phyloP scores from a whole-genome alignment of 179 eudicot species.

The Heliamphora pulchella region DNA sequence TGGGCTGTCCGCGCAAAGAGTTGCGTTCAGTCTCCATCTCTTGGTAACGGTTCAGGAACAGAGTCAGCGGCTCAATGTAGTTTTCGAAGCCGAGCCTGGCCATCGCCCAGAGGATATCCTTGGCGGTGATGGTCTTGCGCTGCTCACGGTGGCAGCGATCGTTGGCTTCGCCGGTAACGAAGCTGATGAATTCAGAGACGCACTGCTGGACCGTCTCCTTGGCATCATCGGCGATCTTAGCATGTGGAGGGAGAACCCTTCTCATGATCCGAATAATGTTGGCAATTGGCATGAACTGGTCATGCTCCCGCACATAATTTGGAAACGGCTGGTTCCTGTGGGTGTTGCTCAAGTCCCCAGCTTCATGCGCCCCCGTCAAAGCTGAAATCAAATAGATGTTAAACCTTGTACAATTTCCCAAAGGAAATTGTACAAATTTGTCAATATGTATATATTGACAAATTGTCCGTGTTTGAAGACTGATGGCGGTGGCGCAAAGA shows the following conservation, averaged over 20 bases:
- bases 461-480: too few relatives aligned
- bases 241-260: slow-evolving; percentile 34
- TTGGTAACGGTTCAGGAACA: slow-evolving; percentile 66
- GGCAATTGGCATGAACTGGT: slow-evolving; percentile 45
- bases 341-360: too few relatives aligned
- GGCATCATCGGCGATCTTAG: slow-evolving; percentile 41
- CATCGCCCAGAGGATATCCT: slow-evolving; percentile 46
- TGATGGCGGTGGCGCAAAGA: too few relatives aligned
- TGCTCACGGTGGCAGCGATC: slow-evolving; percentile 83
- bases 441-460: too few relatives aligned
- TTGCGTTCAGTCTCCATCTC: slow-evolving; percentile 20
- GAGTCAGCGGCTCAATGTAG: slow-evolving; percentile 73
- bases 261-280: slow-evolving; percentile 43
- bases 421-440: too few relatives aligned
- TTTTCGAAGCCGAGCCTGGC: slow-evolving; percentile 60
- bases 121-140: slow-evolving; percentile 75
- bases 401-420: too few relatives aligned
- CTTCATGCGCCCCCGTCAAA: too few relatives aligned
- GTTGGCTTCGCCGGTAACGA: slow-evolving; percentile 39
- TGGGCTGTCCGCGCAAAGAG: not conserved
- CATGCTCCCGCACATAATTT: slow-evolving; percentile 31
- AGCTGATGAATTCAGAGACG: slow-evolving; percentile 41
- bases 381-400: too few relatives aligned
- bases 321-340: not conserved
- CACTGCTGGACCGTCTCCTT: slow-evolving; percentile 40